Percentiles rank a stretch among this genome's conserved stretches.
phyloP scores from a whole-genome alignment of 2,329 filamentous ascomycete species.

The Fusarium transvaalense region DNA sequence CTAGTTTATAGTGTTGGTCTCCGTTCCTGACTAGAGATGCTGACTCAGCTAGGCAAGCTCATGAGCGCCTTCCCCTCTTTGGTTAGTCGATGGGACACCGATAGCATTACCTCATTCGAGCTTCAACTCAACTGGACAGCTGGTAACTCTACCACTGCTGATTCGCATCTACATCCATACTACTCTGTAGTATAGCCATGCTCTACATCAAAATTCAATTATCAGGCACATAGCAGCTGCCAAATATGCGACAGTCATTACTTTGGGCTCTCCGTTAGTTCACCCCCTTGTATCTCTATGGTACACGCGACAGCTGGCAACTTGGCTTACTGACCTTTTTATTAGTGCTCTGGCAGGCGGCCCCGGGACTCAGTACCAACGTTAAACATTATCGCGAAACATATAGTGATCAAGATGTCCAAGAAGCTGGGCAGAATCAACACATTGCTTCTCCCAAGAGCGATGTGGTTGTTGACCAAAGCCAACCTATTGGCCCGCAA shows the following conservation, averaged over 20 bases:
- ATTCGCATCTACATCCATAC: slow-evolving; percentile 21
- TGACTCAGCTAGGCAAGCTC: slow-evolving; percentile 1
- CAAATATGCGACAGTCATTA: slow-evolving; percentile 57
- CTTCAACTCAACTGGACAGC: slow-evolving; percentile 49
- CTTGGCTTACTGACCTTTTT: slow-evolving; percentile 43
- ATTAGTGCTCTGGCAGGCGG: slow-evolving; percentile 63
- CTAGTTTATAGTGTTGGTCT: not conserved
- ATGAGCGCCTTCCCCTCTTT: slow-evolving; percentile 21
- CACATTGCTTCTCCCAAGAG: slow-evolving; percentile 51
- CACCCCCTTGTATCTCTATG: slow-evolving; percentile 1
- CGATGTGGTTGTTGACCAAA: slow-evolving; percentile 49
- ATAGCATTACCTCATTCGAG: slow-evolving; percentile 49
- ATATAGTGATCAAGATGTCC: slow-evolving; percentile 49
- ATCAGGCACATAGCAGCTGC: slow-evolving; percentile 53
- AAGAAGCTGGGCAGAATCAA: slow-evolving; percentile 48
- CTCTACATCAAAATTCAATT: slow-evolving; percentile 39
- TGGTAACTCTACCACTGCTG: slow-evolving; percentile 45
- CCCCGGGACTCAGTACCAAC: slow-evolving; percentile 54
- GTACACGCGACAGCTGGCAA: slow-evolving; percentile 42
- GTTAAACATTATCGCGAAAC: slow-evolving; percentile 55
- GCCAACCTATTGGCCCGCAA: slow-evolving; percentile 49
- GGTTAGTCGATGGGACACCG: not conserved
- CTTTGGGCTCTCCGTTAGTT: slow-evolving; percentile 58
- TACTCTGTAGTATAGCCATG: slow-evolving; percentile 48
- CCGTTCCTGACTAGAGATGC: slow-evolving; percentile 13